Percentiles rank a stretch among this genome's conserved stretches.
These are phyloP conservation scores for Ceratocystis ficicola DNA, from an alignment of 2,329 filamentous ascomycete species.

Conservation along the genomic window DNA sequence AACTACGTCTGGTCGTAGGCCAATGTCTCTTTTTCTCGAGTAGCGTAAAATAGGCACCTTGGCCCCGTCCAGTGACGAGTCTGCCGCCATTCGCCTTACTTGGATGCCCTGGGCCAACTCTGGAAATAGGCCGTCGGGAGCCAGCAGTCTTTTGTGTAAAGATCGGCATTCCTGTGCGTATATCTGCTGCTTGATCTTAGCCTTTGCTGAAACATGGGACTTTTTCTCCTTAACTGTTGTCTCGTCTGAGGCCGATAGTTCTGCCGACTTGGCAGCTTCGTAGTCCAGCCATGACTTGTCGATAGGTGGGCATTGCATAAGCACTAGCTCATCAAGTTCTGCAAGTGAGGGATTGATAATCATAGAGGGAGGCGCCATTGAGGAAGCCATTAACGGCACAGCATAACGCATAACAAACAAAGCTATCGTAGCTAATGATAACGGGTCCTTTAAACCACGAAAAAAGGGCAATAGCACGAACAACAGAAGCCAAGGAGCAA, in stretches of 20 bases:
- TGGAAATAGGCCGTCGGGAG: slow-evolving; percentile 30
- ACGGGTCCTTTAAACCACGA: background rate
- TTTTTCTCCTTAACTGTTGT: slow-evolving; percentile 27
- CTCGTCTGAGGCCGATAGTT: slow-evolving; percentile 24
- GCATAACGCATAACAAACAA: background rate
- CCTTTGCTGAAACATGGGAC: slow-evolving; percentile 21
- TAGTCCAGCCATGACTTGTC: slow-evolving; percentile 33
- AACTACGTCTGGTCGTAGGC: slow-evolving; percentile 24
- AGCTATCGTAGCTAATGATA: background rate
- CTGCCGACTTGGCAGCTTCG: slow-evolving; percentile 28
- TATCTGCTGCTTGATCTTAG: slow-evolving; percentile 29
- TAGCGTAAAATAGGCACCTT: slow-evolving; percentile 32
- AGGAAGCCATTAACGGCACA: background rate
- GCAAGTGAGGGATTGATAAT: slow-evolving; percentile 18
- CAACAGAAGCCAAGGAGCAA: background rate
- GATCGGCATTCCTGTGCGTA: slow-evolving; percentile 35
- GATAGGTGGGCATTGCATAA: slow-evolving; percentile 31
- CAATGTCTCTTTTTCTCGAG: slow-evolving; percentile 23
- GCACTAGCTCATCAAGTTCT: slow-evolving; percentile 25
- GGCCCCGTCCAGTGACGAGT: slow-evolving; percentile 29
- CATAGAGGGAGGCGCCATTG: slow-evolving; percentile 19
- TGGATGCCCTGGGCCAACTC: slow-evolving; percentile 30
- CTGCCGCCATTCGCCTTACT: slow-evolving; percentile 26
- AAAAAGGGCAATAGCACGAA: background rate
- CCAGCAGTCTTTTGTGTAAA: slow-evolving; percentile 30